Evolutionary conservation across 352 stramenopile species (phyloP), one percentile per base, ranked within the genome.

Genomic region (Phytopythium vexans): DNA sequence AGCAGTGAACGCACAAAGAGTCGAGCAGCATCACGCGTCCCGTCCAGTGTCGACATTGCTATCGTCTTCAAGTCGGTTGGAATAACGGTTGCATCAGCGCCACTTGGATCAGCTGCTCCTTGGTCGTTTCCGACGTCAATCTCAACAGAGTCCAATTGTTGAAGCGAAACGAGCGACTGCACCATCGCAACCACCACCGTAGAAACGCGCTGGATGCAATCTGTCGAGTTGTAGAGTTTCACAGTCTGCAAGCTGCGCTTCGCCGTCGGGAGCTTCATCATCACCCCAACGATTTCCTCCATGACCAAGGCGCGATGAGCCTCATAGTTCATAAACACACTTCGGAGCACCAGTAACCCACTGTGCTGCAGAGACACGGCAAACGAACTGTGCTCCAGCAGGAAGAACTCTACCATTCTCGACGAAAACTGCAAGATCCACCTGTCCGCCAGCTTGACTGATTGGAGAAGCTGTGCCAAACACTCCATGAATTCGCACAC

Each of bases 401-500:
- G 32, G 64, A 92, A 92, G 10, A 91, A 52, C 48, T 77, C 70
- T 1, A 84, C 62, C 70, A 94, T 85, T 5, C 74, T 77, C 8
- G 70, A 74, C 14, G 82, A 90, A 12, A 95, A 73, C 34, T 75
- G 66, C 8, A 93, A 44, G 41, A 94, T 73, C 82, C 77, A 92
- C 37, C 68, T 71, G 60, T 95, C 84, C 8, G 76, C 66, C 27
- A 95, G 79, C 43, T 90, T 94, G 21, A 94, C 68, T 32, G 66
- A 60, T 31, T 62, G 46, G 33, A 92, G 62, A 35, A 95, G 54
- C 31, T 60, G 60, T 42, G 86, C 64, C 27, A 94, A 46, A 10
- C 81, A 70, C 27, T 95, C 70, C 55, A 95, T 78, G 43, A 89
- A 87, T 46, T 89, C 79, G 43, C 80, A 92, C 0, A 80, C 60